Percentiles rank a stretch among this genome's conserved stretches.
phyloP scores from a whole-genome alignment of 2,329 filamentous ascomycete species.

The Exophiala mesophila region DNA sequence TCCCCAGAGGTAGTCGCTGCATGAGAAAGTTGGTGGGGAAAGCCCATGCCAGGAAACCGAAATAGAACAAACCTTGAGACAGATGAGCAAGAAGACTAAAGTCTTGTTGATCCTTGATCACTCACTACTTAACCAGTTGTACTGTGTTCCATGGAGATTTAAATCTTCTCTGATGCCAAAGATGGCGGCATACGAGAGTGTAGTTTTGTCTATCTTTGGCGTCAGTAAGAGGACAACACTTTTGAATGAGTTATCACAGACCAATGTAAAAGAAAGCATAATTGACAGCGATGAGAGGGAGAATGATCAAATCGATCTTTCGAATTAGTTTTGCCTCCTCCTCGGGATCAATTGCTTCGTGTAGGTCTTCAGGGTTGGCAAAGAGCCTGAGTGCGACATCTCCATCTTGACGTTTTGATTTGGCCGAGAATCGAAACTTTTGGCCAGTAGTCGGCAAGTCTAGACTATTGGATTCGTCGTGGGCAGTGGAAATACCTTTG shows the following conservation, averaged over 20 bases:
- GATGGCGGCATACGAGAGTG: constrained; percentile 53
- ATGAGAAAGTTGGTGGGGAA: constrained; percentile 63
- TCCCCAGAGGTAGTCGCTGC: constrained; percentile 61
- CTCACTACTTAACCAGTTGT: constrained; percentile 44
- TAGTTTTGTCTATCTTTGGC: constrained; percentile 33
- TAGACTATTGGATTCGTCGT: constrained; percentile 15
- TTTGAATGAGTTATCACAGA: constrained; percentile 1
- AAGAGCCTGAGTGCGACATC: constrained; percentile 52
- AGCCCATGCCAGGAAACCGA: constrained; percentile 54
- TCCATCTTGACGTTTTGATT: constrained; percentile 32
- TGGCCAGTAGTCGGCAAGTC: constrained; percentile 13
- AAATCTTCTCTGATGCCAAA: constrained; percentile 60
- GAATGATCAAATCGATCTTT: constrained; percentile 56
- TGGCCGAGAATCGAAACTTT: constrained; percentile 22
- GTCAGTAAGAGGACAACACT: background rate
- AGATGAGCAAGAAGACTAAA: constrained; percentile 46
- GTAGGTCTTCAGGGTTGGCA: constrained; percentile 43
- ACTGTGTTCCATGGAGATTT: constrained; percentile 39
- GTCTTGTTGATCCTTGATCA: constrained; percentile 53
- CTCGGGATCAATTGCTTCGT: constrained; percentile 41
- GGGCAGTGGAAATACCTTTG: constrained; percentile 13
- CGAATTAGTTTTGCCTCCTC: constrained; percentile 47
- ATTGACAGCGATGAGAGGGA: constrained; percentile 53
- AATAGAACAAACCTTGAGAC: constrained; percentile 38
- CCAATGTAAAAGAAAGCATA: constrained; percentile 51